These are phyloP conservation scores for Bretschneidera sinensis DNA, from an alignment of 345 rosid species.

Conservation along the genomic window DNA sequence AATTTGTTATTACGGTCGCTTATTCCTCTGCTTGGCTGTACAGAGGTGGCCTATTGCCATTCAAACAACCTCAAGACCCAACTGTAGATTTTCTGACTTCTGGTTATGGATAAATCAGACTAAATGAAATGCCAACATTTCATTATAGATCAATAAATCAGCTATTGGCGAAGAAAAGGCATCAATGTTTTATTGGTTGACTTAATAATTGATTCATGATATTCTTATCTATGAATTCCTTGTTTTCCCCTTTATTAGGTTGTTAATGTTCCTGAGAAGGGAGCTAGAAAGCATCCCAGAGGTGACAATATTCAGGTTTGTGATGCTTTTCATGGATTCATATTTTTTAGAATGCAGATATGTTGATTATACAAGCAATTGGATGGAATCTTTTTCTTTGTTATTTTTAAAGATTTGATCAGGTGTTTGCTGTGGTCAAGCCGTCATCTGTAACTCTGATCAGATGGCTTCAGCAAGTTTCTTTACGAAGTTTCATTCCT, in stretches of 20 bases:
- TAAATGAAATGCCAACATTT: neutral
- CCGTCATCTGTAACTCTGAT: neutral
- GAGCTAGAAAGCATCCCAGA: conserved; percentile 98
- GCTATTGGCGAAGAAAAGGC: neutral
- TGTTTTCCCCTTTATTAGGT: conserved; percentile 39
- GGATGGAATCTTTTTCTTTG: neutral
- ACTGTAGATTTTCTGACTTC: neutral
- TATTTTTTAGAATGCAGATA: neutral
- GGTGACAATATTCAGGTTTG: conserved; percentile 99
- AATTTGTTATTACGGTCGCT: neutral
- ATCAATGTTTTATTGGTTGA: neutral
- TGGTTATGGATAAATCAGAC: neutral
- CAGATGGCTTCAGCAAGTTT: neutral
- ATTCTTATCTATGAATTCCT: neutral
- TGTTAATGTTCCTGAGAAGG: conserved; percentile 98
- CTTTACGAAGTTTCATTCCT: neutral
- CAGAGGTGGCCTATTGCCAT: too few species aligned
- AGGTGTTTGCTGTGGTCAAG: neutral
- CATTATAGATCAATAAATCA: neutral
- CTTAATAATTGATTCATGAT: neutral
- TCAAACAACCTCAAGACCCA: neutral
- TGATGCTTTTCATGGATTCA: neutral
- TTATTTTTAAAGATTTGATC: neutral
- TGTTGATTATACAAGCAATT: neutral
- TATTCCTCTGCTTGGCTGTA: too few species aligned